Evolutionary conservation across 371 early-diverging fungal species (phyloP), one percentile per base, ranked within the genome.

Genomic region (Agmasoma carcini): DNA sequence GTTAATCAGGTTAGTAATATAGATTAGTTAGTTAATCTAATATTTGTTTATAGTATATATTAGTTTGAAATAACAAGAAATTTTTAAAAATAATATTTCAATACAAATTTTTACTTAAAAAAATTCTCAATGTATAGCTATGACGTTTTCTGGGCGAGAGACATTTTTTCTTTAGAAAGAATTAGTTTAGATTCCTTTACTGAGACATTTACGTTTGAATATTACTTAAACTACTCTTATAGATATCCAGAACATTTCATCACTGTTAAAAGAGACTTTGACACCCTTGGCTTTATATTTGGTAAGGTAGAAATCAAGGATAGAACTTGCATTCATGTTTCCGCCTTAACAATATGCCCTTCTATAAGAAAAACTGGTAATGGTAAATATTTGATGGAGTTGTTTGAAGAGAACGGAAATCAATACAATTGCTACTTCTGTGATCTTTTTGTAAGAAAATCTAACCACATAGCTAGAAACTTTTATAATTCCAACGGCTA

Each of bases 401-500:
- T 86, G 3, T 74, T 94, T 33, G 94, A 93, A 67, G 11, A 61
- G 2, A 66, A 61, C 38, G 63, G 63, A 4, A 40, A 57, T 30
- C 75, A 77, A 20, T 83, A 91, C 66, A 77, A 86, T 69, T 84
- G 87, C 17, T 87, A 86, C 71, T 94, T 92, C 79, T 87, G 88
- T 6, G 92, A 97, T 77, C 75, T 97, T 36, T 97, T 91, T 76
- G 98, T 95, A 1, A 78, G 96, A 20, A 77, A 76, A n/a, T 85
- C 87, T 14, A 97, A 97, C 72, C 70, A 77, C 19, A 82, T 84
- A n/a, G 98, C 96, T 0, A 83, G 94, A 20, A 74, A 75, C 29
- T 91, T 97, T 87, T 97, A 97, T 69, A 81, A 83, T 50, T 81
- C 79, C 63, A 79, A 90, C 53, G 94, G 92, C 7, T 97, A 94